Evolutionary conservation across 768 basidiomycete genomes (phyloP).

Genomic region (Agaricus sinodeliciosus): DNA sequence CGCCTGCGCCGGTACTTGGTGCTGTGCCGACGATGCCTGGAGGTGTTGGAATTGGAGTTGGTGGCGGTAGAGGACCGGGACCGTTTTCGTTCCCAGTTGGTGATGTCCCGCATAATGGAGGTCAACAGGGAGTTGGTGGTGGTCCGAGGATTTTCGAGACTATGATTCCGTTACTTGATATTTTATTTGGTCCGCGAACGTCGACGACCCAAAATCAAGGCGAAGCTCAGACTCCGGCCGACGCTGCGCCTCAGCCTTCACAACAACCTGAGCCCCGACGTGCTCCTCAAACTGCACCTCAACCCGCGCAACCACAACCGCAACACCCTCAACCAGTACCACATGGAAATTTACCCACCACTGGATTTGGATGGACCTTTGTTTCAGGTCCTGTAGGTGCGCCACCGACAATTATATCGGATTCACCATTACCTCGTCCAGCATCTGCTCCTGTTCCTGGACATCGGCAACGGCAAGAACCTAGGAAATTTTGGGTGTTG

Average conservation of each 20-base stretch:
- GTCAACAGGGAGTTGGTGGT: neutral
- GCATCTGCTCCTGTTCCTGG: slow-evolving; percentile 1
- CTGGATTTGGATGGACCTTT: neutral
- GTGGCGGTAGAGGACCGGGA: neutral
- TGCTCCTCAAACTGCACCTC: neutral
- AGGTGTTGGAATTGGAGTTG: neutral
- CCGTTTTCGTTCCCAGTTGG: neutral
- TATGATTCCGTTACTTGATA: neutral
- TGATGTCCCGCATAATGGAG: neutral
- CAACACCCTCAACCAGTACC: neutral
- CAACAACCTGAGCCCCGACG: neutral
- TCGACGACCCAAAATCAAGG: neutral
- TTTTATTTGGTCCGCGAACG: neutral
- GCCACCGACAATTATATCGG: neutral
- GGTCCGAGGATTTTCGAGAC: neutral
- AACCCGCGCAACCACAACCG: slow-evolving; percentile 7
- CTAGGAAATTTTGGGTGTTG: slow-evolving; percentile 46
- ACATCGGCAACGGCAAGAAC: slow-evolving; percentile 10
- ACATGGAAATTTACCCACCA: neutral
- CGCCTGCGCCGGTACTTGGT: neutral
- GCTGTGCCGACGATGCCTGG: neutral
- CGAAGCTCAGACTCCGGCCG: neutral
- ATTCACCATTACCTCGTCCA: slow-evolving; percentile 4
- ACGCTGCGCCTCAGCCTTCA: neutral
- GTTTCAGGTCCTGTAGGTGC: neutral